These are phyloP conservation scores for Trifolium dubium DNA, from an alignment of 306 rosid species.

Conservation along the genomic window DNA sequence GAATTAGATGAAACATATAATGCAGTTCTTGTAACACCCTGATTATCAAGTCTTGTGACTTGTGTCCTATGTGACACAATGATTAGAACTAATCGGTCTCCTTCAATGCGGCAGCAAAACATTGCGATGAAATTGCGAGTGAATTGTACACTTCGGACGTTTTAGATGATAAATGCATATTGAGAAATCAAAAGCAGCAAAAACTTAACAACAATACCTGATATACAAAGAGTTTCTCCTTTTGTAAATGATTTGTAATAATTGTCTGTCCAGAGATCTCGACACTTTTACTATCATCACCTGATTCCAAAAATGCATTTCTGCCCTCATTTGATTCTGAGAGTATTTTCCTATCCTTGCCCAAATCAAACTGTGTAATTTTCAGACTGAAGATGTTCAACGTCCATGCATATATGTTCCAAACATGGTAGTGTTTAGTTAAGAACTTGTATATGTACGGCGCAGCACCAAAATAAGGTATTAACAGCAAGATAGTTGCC, in stretches of 20 bases:
- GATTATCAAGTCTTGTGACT: no score
- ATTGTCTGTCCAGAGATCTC: conserved; percentile 38
- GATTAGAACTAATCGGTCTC: no score
- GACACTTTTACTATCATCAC: conserved; percentile 11
- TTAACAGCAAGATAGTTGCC: conserved; percentile 52
- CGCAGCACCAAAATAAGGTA: conserved; percentile 60
- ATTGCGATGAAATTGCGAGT: no score
- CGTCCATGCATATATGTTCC: conserved; percentile 30
- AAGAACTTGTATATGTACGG: conserved; percentile 49
- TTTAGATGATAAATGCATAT: conserved; percentile 22
- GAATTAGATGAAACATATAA: no score
- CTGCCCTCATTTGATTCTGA: not conserved
- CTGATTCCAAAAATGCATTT: not conserved
- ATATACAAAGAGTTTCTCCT: conserved; percentile 31
- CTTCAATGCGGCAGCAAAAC: no score
- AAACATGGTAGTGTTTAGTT: conserved; percentile 36
- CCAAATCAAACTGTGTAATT: not conserved
- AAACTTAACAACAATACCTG: conserved; percentile 43
- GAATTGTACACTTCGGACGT: conserved; percentile 6
- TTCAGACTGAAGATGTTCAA: conserved; percentile 35
- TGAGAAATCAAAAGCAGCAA: conserved; percentile 29
- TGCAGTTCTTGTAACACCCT: no score
- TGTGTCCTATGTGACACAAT: no score
- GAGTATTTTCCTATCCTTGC: not conserved
- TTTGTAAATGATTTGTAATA: conserved; percentile 40